Conservation (phyloP, 129 eudicot species). For the Logfia minima region DNA sequence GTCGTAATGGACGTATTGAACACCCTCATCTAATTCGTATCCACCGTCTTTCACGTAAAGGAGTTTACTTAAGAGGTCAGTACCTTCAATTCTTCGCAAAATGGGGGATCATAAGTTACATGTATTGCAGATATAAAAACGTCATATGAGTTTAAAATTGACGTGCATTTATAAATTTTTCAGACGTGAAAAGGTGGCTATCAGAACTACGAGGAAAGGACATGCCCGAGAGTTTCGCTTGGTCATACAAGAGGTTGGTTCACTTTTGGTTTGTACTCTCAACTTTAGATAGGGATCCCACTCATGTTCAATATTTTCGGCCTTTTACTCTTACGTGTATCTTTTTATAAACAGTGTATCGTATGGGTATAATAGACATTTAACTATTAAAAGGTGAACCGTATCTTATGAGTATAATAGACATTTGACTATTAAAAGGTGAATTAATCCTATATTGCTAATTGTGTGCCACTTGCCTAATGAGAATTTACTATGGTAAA, state of each 20-base stretch:
- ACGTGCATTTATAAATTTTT: background rate
- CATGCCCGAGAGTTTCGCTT: slow-evolving; percentile 70
- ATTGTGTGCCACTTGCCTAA: too few relatives aligned
- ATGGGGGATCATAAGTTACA: background rate
- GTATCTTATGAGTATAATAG: too few relatives aligned
- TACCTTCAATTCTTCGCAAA: background rate
- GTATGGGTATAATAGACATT: too few relatives aligned
- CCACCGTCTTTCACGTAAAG: slow-evolving; percentile 52
- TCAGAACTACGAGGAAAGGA: slow-evolving; percentile 67
- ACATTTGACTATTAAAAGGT: too few relatives aligned
- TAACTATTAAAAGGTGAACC: too few relatives aligned
- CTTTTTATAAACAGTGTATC: too few relatives aligned
- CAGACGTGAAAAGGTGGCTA: slow-evolving; percentile 66
- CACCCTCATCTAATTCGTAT: slow-evolving; percentile 70
- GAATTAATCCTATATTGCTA: too few relatives aligned
- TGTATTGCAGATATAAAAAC: background rate
- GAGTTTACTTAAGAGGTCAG: slow-evolving; percentile 55
- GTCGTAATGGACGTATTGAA: slow-evolving; percentile 58
- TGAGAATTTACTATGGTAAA: too few relatives aligned
- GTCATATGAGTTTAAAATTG: background rate
- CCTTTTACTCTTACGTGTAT: too few relatives aligned
- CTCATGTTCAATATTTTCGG: too few relatives aligned
- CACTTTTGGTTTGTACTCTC: background rate
- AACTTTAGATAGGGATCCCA: too few relatives aligned
- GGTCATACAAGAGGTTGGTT: slow-evolving; percentile 84